Evolutionary conservation across 208 protist genomes (phyloP), one percentile per base, ranked within the genome.

Genomic region (Borovskyia barvae): DNA sequence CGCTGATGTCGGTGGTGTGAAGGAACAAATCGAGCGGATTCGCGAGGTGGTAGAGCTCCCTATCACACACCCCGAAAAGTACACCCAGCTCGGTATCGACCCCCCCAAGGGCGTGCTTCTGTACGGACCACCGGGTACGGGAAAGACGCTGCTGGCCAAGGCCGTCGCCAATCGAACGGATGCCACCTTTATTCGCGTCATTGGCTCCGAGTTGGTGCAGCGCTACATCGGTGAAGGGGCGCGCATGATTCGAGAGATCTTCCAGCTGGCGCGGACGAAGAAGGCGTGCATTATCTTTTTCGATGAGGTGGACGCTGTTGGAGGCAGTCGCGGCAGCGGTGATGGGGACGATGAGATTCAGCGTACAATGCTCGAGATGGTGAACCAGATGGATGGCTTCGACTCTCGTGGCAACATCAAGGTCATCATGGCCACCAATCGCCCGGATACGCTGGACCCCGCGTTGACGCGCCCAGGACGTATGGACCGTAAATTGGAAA

Each of bases 381-480:
- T 99, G 46, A 99, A 99, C 74, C 98, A 99, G 77, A 95, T 99
- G 66, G 99, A 99, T 85, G 99, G 99, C 52, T 99, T 99, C 66
- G 98, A 99, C 57, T 86, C 98, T 3, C 89, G 97, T 33, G 98
- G 98, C 24, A 99, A 99, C 72, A 97, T 99, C 65, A 99, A 99
- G 74, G 98, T 99, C 5, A 88, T 99, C n/a, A 99, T 99, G 99
- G 99, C 99, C 3, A 99, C 99, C 37, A 99, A 99, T 84, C 83
- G 98, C n/a, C 98, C 99, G 0, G 99, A 99, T 75, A 99, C 98
- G 5, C 87, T 99, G 14, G 99, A 99, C 79, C 98, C 98, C 24
- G 99, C 99, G 1, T 87, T 99, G 28, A 89, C 98, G n/a, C 90
- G 99, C 7, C 99, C 99, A 5, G 99, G 99, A 22, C 87, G 99